Evolutionary conservation across 352 stramenopile species (phyloP).

Genomic region (Phytopythium oedochilum): DNA sequence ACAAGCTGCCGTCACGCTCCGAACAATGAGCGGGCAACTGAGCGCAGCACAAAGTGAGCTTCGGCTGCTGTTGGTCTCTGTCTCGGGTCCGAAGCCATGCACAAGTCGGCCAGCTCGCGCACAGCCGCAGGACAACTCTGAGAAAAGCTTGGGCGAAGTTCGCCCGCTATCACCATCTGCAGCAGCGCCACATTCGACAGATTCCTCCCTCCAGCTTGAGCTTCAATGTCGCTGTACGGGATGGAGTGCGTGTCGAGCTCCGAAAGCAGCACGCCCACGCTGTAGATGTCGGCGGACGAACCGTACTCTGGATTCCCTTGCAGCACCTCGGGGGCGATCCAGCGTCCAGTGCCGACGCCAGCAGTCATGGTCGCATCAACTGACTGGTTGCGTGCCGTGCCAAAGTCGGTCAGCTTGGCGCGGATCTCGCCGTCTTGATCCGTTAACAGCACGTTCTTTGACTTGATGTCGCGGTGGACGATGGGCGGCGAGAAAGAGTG

Average conservation of each 20-base stretch:
- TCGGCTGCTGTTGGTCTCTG: no score
- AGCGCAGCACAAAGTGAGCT: no score
- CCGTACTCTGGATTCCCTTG: constrained; percentile 1
- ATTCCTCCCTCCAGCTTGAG: no score
- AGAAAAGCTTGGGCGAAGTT: neutral
- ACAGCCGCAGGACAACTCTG: neutral
- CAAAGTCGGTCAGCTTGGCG: constrained; percentile 21
- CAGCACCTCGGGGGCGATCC: constrained; percentile 15
- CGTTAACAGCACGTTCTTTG: constrained; percentile 13
- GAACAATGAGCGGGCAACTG: no score
- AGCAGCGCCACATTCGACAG: neutral
- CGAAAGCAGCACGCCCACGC: constrained; percentile 42
- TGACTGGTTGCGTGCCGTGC: constrained; percentile 1
- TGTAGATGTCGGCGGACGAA: constrained; percentile 5
- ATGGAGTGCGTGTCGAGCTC: constrained; percentile 53
- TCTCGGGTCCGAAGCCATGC: no score
- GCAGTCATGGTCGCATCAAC: constrained; percentile 10
- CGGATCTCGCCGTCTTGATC: neutral
- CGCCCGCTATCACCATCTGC: neutral
- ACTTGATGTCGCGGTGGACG: constrained; percentile 49
- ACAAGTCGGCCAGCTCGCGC: neutral
- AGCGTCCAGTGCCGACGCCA: constrained; percentile 13
- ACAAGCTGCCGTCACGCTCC: no score
- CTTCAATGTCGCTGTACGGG: constrained; percentile 45
- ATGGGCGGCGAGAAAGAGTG: constrained; percentile 30